Conservation (phyloP, 768 basidiomycete species). For the Termitomyces heimii region DNA sequence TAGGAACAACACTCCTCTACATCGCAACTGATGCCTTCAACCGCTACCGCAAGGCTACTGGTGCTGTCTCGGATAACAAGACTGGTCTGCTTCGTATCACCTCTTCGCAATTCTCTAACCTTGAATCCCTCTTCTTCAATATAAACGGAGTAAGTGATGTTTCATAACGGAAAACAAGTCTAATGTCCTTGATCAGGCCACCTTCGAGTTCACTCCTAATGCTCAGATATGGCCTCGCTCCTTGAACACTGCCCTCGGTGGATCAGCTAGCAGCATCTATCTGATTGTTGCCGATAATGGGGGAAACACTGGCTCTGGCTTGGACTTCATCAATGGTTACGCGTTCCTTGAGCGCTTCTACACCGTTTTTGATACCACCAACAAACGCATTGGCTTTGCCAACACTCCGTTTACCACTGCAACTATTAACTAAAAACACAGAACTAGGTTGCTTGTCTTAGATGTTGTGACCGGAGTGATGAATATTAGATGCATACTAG, state of each 20-base stretch:
- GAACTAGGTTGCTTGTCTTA: too few relatives aligned
- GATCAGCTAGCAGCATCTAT: constrained; percentile 21
- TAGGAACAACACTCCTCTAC: constrained; percentile 45
- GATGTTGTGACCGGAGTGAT: not conserved
- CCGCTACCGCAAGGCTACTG: constrained; percentile 37
- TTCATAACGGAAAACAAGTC: not conserved
- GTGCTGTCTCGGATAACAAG: constrained; percentile 28
- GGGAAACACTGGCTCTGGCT: constrained; percentile 28
- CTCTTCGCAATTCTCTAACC: constrained; percentile 35
- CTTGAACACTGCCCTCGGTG: constrained; percentile 27
- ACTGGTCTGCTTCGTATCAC: constrained; percentile 50
- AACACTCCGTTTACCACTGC: constrained; percentile 45
- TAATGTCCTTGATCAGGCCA: constrained; percentile 16
- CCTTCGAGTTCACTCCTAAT: constrained; percentile 31
- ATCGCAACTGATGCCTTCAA: constrained; percentile 40
- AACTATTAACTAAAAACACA: constrained; percentile 26
- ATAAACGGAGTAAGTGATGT: constrained; percentile 37
- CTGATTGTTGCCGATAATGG: constrained; percentile 33
- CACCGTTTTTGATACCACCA: constrained; percentile 54
- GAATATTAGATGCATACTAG: not conserved
- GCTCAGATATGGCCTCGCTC: constrained; percentile 31
- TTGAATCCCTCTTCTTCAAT: constrained; percentile 54
- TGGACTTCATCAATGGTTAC: constrained; percentile 51
- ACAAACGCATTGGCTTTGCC: constrained; percentile 50
- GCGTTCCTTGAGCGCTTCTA: constrained; percentile 58